Evolutionary conservation across 1,284 basidiomycete genomes (phyloP), one percentile per base, ranked within the genome.

Genomic region (Ustilago shanxiensis): DNA sequence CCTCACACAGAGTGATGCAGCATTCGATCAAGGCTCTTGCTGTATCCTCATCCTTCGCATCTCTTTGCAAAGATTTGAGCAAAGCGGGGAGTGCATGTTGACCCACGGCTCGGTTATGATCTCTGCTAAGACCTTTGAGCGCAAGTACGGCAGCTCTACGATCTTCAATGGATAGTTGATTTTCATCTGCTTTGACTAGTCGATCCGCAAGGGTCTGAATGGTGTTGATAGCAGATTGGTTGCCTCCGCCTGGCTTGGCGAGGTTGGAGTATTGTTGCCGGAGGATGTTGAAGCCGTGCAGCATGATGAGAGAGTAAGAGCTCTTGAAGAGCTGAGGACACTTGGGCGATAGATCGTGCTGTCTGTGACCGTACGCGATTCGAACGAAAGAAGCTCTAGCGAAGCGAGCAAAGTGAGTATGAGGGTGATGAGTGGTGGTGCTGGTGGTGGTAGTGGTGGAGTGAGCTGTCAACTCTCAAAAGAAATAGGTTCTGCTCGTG

Each of bases 111-210:
- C 91, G 89, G 85, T 93, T 95, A 89, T 93, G 95, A 87, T 97
- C 95, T 62, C 95, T 90, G 53, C 92, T 89, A 55, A 98, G 90
- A 16, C 95, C 95, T 86, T 98, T 98, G 79, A 99, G 90, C 0
- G 94, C 91, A 49, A 98, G 89, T 10, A 99, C 92, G 0, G 95
- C 93, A 20, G 95, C 95, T 58, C 94, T 90, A 78, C 95, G 90
- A 87, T 98, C 96, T 49, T 95, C 80, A 41, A 77, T 50, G 47
- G 56, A 24, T 29, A 66, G 47, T 22, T 72, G 62, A 14, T 59
- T 59, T 26, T 79, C 66, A 4, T 72, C 65, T 24, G 71, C 71
- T 28, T 77, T 65, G n/a, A 52, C 6, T 8, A 99, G 91, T 55
- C 94, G 89, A 85, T 97, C 95, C 75, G 92, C 92, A 68, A 98